Conservation (phyloP, 2,329 filamentous ascomycete genomes). For the Calycina marina region DNA sequence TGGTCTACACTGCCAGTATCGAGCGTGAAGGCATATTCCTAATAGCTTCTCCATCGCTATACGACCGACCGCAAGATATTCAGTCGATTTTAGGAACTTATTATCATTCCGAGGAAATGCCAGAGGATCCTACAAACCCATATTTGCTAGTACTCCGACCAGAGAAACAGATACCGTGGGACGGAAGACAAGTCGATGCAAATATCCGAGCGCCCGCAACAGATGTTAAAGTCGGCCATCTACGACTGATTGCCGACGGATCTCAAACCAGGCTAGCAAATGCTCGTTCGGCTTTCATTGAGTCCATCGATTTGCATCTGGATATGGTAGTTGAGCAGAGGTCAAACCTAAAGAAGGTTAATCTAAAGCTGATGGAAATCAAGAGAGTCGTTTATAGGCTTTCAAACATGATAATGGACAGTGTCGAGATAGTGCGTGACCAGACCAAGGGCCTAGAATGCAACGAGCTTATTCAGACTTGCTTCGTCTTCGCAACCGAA, state of each 20-base stretch:
- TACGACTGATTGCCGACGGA: slow-evolving; percentile 79
- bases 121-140: slow-evolving; percentile 62
- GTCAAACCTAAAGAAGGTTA: slow-evolving; percentile 86
- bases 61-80: slow-evolving; percentile 64
- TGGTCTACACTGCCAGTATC: slow-evolving; percentile 57
- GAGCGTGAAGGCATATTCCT: slow-evolving; percentile 68
- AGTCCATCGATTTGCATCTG: slow-evolving; percentile 68
- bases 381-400: slow-evolving; percentile 92
- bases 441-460: slow-evolving; percentile 77
- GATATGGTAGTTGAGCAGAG: slow-evolving; percentile 84
- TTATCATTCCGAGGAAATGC: slow-evolving; percentile 54
- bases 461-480: slow-evolving; percentile 92
- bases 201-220: slow-evolving; percentile 63
- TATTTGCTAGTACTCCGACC: slow-evolving; percentile 79
- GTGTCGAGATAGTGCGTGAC: slow-evolving; percentile 79
- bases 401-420: slow-evolving; percentile 97
- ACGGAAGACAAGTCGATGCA: slow-evolving; percentile 59
- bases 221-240: slow-evolving; percentile 73
- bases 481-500: slow-evolving; percentile 97
- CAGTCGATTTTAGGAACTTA: slow-evolving; percentile 72
- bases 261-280: slow-evolving; percentile 64
- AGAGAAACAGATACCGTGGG: slow-evolving; percentile 67
- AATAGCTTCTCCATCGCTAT: slow-evolving; percentile 69
- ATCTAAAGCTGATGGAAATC: slow-evolving; percentile 80
- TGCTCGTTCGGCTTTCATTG: slow-evolving; percentile 64